Evolutionary conservation across 225 moss, liverwort and hornwort genomes (phyloP), one percentile per base, ranked within the genome.

Genomic region (Polytrichum commune): DNA sequence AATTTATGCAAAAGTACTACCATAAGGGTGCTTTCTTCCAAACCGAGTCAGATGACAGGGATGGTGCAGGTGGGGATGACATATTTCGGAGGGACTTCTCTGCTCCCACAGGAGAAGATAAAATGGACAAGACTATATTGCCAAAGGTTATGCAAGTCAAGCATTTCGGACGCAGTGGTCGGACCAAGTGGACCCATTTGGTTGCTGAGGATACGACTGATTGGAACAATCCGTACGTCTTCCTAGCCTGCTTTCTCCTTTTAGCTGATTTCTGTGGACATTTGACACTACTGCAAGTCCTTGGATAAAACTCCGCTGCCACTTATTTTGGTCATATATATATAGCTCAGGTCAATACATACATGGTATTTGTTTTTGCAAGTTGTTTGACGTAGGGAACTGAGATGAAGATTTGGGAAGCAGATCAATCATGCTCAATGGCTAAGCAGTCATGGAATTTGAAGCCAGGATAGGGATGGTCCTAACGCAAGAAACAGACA

Each of bases 1-100:
- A 98, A 72, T 98, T 98, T 30, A 98, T 95, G 98, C 98, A 98
- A 80, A 98, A 98, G 67, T 98, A 98, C 19, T 98, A 83, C 73
- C 95, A 98, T 75, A 98, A 93, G 80, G 98, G 98, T 61, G 93
- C 98, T 57, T 98, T 98, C 87, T 98, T 95, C 69, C 98, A 98
- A 74, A 88, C 88, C 56, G 91, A 93, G 73, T 80, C 91, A 18
- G 98, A 98, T 80, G 94, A 91, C 33, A 76, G 84, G 62, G 76
- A 76, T 28, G 77, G 73, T 63, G 77, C 73, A n/a, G 71, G 76
- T 18, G 70, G 76, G 20, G 92, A 95, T 33, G 82, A 89, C n/a
- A 92, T 95, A 25, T 95, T 90, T 35, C 87, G 69, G 27, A 80
- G 94, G 75, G 94, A 95, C 60, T 95, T 95, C 72, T 95, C 94